Percentiles rank a stretch among this genome's conserved stretches.
Conservation (phyloP, 176 grass and related monocot genomes). For the Juncus effusus region DNA sequence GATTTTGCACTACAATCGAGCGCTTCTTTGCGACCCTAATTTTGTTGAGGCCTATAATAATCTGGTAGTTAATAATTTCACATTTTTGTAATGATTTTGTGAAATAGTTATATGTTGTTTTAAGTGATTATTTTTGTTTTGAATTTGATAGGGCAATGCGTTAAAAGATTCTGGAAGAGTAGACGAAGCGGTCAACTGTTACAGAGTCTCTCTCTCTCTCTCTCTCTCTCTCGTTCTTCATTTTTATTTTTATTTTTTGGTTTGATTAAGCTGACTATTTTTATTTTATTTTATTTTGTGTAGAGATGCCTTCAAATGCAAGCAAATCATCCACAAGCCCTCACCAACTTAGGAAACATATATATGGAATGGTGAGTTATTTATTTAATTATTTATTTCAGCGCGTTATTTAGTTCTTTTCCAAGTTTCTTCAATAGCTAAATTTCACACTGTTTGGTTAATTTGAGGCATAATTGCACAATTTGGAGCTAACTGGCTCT, state of each 20-base stretch:
- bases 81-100: constrained; percentile 8
- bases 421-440: not conserved
- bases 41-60: constrained; percentile 87
- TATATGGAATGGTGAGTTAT: constrained; percentile 84
- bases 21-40: constrained; percentile 62
- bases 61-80: constrained; percentile 40
- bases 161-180: constrained; percentile 87
- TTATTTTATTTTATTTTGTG: constrained; percentile 21
- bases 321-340: constrained; percentile 87
- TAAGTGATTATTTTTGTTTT: constrained; percentile 21
- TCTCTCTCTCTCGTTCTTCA: constrained; percentile 4
- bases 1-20: constrained; percentile 75
- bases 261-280: constrained; percentile 11
- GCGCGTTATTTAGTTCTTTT: too few species aligned
- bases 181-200: constrained; percentile 88
- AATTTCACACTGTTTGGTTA: constrained; percentile 6
- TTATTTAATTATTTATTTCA: constrained; percentile 18
- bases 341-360: constrained; percentile 85
- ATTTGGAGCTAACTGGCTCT: constrained; percentile 13
- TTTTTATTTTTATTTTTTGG: not conserved
- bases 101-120: constrained; percentile 18
- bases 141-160: constrained; percentile 64
- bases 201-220: constrained; percentile 44
- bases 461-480: not conserved
- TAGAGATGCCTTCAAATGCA: constrained; percentile 80